Percentiles rank a stretch among this genome's conserved stretches.
phyloP scores from a whole-genome alignment of 495 filamentous ascomycete genomes.

The Annulohypoxylon bovei region DNA sequence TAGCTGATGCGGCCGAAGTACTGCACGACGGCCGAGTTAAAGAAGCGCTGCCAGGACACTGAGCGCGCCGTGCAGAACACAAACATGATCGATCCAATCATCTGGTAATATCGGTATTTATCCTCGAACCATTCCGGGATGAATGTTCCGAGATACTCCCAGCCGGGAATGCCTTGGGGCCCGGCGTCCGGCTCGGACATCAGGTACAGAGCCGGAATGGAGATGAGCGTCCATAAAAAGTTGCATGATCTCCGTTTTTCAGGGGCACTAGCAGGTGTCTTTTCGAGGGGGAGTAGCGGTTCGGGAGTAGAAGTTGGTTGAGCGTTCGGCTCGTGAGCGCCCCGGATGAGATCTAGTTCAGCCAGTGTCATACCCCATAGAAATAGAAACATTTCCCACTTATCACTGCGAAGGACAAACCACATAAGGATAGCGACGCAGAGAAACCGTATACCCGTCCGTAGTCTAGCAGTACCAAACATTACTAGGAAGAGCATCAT shows the following conservation, averaged over 20 bases:
- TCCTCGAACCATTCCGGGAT: conserved; percentile 55
- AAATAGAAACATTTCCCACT: conserved; percentile 59
- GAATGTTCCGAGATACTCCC: conserved; percentile 48
- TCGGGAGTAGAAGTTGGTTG: conserved; percentile 25
- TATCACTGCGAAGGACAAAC: conserved; percentile 47
- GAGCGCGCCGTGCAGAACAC: conserved; percentile 51
- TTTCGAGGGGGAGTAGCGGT: conserved; percentile 35
- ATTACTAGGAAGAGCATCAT: conserved; percentile 71
- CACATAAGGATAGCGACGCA: conserved; percentile 42
- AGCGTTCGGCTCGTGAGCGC: conserved; percentile 37
- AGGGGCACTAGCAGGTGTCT: conserved; percentile 8
- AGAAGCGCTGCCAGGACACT: conserved; percentile 49
- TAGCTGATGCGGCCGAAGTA: conserved; percentile 64
- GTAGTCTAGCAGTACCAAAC: conserved; percentile 55
- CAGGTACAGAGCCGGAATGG: conserved; percentile 51
- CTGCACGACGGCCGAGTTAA: conserved; percentile 48
- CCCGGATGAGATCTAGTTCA: conserved; percentile 51
- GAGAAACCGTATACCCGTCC: conserved; percentile 37
- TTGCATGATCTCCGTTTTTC: conserved; percentile 23
- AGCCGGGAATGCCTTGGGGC: conserved; percentile 51
- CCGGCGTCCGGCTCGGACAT: conserved; percentile 56
- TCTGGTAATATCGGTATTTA: conserved; percentile 57
- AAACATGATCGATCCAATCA: conserved; percentile 52
- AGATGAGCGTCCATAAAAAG: conserved; percentile 39
- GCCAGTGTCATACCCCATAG: conserved; percentile 53